Conservation (phyloP, 208 protist genomes). For the Trypanosoma platydactyli region DNA sequence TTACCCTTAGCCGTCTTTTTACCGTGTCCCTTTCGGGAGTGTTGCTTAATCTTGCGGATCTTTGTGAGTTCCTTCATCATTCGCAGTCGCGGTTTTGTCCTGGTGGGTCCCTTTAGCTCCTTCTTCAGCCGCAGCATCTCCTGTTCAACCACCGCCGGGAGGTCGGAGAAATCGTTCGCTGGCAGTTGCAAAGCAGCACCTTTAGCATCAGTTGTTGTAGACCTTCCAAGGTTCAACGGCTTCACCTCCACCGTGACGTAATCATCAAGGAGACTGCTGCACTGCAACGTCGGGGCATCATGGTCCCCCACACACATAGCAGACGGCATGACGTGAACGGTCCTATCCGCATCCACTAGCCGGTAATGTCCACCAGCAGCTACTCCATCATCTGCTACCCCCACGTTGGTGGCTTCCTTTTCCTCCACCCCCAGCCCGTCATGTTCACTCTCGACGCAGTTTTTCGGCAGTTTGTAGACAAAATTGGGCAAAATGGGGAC, state of each 20-base stretch:
- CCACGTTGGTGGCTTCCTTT: neutral
- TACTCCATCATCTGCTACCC: neutral
- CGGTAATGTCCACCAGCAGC: conserved; percentile 5
- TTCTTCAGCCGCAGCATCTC: conserved; percentile 69
- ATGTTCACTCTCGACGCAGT: conserved; percentile 30
- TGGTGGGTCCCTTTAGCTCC: conserved; percentile 71
- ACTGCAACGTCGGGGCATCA: neutral
- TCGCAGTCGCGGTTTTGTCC: conserved; percentile 65
- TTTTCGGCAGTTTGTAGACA: conserved; percentile 64
- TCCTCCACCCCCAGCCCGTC: conserved; percentile 33
- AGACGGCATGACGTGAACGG: conserved; percentile 59
- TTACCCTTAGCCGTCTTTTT: conserved; percentile 86
- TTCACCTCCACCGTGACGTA: conserved; percentile 77
- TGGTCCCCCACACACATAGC: conserved; percentile 37
- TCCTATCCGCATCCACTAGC: conserved; percentile 30
- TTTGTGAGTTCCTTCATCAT: conserved; percentile 88
- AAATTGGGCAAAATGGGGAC: conserved; percentile 88
- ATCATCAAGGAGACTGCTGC: conserved; percentile 35
- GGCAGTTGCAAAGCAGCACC: conserved; percentile 33
- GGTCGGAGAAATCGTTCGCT: conserved; percentile 74
- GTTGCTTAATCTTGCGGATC: conserved; percentile 85
- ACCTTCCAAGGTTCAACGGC: conserved; percentile 36
- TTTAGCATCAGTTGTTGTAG: neutral
- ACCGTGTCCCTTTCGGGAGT: conserved; percentile 88
- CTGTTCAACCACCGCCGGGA: conserved; percentile 72